Conservation (phyloP, 306 rosid species). For the Malus sylvestris region DNA sequence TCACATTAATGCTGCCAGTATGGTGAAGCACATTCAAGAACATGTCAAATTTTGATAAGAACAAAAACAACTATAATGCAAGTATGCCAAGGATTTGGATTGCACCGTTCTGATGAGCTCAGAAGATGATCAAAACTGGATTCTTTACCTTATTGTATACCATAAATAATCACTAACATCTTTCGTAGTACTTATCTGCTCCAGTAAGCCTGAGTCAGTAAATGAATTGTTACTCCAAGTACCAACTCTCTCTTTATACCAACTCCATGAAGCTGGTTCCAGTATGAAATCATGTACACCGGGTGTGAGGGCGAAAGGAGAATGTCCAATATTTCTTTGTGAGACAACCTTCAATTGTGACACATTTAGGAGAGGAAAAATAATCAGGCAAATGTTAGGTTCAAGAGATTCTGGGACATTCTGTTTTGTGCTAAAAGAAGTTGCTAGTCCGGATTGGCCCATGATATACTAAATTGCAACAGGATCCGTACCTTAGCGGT, state of each 20-base stretch:
- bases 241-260: constrained; percentile 5
- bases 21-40: neutral
- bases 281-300: neutral
- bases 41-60: neutral
- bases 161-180: constrained; percentile 7
- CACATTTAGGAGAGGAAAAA: neutral
- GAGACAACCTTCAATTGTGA: constrained; percentile 8
- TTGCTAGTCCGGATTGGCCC: neutral
- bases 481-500: constrained; percentile 3
- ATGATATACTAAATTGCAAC: neutral
- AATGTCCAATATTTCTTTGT: neutral
- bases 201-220: constrained; percentile 2
- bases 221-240: neutral
- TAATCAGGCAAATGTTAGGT: neutral
- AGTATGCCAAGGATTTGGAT: too few species aligned
- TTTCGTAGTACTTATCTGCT: constrained; percentile 5
- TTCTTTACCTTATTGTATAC: constrained; percentile 6
- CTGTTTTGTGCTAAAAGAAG: neutral
- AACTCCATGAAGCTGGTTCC: constrained; percentile 6
- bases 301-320: neutral
- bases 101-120: neutral
- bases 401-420: neutral
- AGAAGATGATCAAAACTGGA: neutral
- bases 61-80: too few species aligned
- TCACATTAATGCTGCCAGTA: neutral